Base-by-base conservation (phyloP, 2,329 filamentous ascomycete species). In the Seiridium cupressi region DNA sequence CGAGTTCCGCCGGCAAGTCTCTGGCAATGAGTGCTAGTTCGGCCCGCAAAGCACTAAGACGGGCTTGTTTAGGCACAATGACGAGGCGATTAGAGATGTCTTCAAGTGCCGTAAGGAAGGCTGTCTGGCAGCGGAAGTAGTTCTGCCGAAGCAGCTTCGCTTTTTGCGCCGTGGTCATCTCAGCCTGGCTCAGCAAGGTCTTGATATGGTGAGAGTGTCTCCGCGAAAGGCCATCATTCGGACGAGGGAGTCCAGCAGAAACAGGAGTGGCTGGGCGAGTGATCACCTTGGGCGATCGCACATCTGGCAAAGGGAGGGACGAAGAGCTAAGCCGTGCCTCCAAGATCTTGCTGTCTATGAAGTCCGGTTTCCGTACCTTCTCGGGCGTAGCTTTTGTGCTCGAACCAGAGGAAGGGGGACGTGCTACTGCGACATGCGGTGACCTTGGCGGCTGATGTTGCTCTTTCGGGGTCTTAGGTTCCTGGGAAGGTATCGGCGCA, bases 11-110 rank as follows among this genome's bases (percentile, higher is more conserved):
- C 0, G 91, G 91, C 49, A 95, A 77, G 69, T 95, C 91, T 68
- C 92, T 90, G 2, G 88, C 89, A 63, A 95, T 91, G 42, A 95
- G 80, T 11, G 90, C 91, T 62, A 95, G 80, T 74, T 95, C 91
- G 3, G 91, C 92, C 60, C 91, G 84, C 51, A 95, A 78, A 47
- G 92, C 91, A 73, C 91, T 95, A 66, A 95, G 81, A 38, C 91
- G 86, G 46, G 91, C 91, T 40, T 88, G 86, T 71, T 95, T 95
- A 1, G 91, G 91, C 4, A 95, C 91, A 58, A 89, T 83, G 5
- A 95, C 90, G 49, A 95, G 78, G n/a, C 91, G 87, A 70, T 92
- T 93, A 3, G 91, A 95, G 57, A 95, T 94, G 65, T 90, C 89
- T 72, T 94, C 90, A 13, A 95, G 81, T 1, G 91, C 91, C 3